These are phyloP conservation scores for Linnemannia hyalina DNA, from an alignment of 192 early-diverging fungal species.

Conservation along the genomic window DNA sequence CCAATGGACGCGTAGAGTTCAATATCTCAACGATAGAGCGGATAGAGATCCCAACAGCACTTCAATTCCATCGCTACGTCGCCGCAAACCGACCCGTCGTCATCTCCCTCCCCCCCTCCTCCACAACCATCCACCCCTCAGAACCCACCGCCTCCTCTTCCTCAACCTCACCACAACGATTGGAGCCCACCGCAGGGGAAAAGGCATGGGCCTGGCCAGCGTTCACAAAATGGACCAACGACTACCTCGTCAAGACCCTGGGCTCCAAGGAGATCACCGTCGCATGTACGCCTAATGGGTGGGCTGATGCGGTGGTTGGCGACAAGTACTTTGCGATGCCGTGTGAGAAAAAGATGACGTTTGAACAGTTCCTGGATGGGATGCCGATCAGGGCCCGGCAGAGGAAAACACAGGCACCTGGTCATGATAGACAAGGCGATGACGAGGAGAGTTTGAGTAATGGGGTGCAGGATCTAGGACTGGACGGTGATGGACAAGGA, in stretches of 20 bases:
- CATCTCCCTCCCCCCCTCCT: constrained; percentile 41
- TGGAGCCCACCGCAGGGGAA: constrained; percentile 5
- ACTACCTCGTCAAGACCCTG: constrained; percentile 53
- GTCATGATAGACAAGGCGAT: not conserved
- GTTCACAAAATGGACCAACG: constrained; percentile 62
- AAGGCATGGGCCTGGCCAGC: constrained; percentile 59
- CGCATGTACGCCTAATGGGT: constrained; percentile 57
- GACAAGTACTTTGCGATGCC: constrained; percentile 66
- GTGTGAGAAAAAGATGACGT: constrained; percentile 62
- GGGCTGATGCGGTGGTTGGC: constrained; percentile 62
- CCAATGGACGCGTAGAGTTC: constrained; percentile 21
- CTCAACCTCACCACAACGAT: constrained; percentile 1
- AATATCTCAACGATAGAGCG: constrained; percentile 44
- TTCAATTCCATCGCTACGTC: constrained; percentile 60
- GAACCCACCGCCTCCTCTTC: constrained; percentile 4
- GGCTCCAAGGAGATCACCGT: constrained; percentile 57
- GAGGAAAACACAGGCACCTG: not conserved
- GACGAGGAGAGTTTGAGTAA: not conserved
- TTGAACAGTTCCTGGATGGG: constrained; percentile 56
- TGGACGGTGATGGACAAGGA: not conserved
- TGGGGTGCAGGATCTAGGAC: not conserved
- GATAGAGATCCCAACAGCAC: constrained; percentile 54
- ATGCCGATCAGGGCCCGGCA: constrained; percentile 41
- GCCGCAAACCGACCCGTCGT: constrained; percentile 60
- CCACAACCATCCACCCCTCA: constrained; percentile 21